These are phyloP conservation scores for Suaeda aralocaspica DNA, from an alignment of 148 eudicot genomes.

Conservation along the genomic window DNA sequence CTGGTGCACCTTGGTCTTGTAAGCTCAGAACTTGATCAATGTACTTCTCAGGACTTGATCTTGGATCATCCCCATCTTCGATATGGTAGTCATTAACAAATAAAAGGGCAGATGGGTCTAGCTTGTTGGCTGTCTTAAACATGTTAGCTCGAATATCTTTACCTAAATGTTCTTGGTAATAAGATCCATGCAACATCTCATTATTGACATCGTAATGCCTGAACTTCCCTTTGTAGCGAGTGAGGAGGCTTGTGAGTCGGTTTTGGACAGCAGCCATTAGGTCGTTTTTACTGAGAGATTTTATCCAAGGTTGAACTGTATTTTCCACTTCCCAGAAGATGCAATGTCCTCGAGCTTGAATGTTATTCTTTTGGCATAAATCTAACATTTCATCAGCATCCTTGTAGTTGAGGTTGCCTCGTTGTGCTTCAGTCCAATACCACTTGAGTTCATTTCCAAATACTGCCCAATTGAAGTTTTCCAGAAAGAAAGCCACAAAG, in stretches of 20 bases:
- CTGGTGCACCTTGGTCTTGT: slow-evolving; percentile 82
- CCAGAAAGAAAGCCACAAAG: slow-evolving; percentile 65
- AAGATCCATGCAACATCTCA: slow-evolving; percentile 95
- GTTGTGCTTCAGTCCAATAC: slow-evolving; percentile 88
- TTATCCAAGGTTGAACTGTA: slow-evolving; percentile 67
- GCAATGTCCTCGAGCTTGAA: slow-evolving; percentile 78
- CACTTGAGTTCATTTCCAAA: slow-evolving; percentile 93
- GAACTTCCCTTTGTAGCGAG: slow-evolving; percentile 87
- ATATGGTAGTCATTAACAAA: slow-evolving; percentile 92
- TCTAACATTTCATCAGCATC: slow-evolving; percentile 80
- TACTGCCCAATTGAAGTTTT: slow-evolving; percentile 90
- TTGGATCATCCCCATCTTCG: slow-evolving; percentile 72
- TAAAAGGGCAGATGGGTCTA: slow-evolving; percentile 60
- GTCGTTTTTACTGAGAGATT: slow-evolving; percentile 42
- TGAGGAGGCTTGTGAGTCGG: slow-evolving; percentile 67
- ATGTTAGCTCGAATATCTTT: slow-evolving; percentile 64
- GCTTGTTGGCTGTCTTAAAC: slow-evolving; percentile 76
- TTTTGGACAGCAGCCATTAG: slow-evolving; percentile 58
- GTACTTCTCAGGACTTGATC: slow-evolving; percentile 78
- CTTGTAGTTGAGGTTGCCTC: slow-evolving; percentile 68
- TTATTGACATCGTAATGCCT: slow-evolving; percentile 93
- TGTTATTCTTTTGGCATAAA: slow-evolving; percentile 56
- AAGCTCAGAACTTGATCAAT: slow-evolving; percentile 64
- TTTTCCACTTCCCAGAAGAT: slow-evolving; percentile 88
- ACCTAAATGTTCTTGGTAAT: slow-evolving; percentile 68